Evolutionary conservation across 805 yeast species (phyloP), one percentile per base, ranked within the genome.

Genomic region (Cyberlindnera amylophila): DNA sequence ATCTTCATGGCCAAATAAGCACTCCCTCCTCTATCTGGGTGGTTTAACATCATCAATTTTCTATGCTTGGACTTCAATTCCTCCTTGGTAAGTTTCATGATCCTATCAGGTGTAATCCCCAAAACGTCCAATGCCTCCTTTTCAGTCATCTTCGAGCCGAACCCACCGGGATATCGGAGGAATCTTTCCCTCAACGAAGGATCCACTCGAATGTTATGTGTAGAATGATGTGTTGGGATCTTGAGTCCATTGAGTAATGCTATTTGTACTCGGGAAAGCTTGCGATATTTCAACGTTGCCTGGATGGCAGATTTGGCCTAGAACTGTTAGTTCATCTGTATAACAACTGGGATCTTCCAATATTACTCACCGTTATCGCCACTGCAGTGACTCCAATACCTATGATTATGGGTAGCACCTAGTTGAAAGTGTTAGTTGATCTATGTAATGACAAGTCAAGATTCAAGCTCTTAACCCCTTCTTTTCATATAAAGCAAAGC

Each of bases 1-100:
- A 88, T 83, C 66, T 87, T 88, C 62, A 86, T 81, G 19, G 96
- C 93, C 49, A 87, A 55, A 51, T 74, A 84, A 15, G 87, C 79
- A 35, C 90, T 82, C 2, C 96, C 96, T 3, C 96, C 96, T 53
- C 83, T 79, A 62, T 87, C 96, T 1, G 96, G 96, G 59, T 87
- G 96, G 61, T 87, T 87, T 11, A 77, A 67, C 64, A 87, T 67
- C 95, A 87, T 88, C 58, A 83, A 72, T 46, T 67, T 68, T 56
- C 95, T 72, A 59, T 88, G 95, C 44, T 80, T 78, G 46, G 76
- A 81, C 62, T 82, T 82, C 51, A 91, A 68, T 50, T 75, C 58
- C 11, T 70, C 70, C 24, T 59, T 62, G 32, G 70, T 65, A 27
- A 81, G 53, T 42, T 68, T 64, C 39, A 78, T 63, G 38, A 83